A percentile compares a stretch with the other conserved stretches of the same genome.
Evolutionary conservation across 2,329 filamentous ascomycete genomes (phyloP).

Genomic region (Fusarium subglutinans): DNA sequence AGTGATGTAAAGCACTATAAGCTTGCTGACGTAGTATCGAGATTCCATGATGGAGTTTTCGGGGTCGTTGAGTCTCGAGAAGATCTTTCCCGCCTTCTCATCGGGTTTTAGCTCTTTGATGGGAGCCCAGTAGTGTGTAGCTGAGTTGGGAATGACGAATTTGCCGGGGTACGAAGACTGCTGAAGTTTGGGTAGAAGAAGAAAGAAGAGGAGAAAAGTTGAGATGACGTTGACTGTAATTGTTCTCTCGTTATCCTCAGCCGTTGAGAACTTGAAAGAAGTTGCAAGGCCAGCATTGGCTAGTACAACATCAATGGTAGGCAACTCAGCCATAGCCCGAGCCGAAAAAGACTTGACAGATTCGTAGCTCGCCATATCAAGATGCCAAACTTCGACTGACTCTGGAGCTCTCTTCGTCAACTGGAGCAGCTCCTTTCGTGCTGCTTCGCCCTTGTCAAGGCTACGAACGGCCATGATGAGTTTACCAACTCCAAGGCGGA

Average conservation of each 20-base stretch:
- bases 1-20: conserved; percentile 44
- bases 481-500: conserved; percentile 43
- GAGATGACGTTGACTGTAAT: conserved; percentile 49
- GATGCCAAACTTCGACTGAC: conserved; percentile 55
- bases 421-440: conserved; percentile 47
- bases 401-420: background rate
- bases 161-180: conserved; percentile 32
- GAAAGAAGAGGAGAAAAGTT: conserved; percentile 34
- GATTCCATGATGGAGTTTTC: conserved; percentile 40
- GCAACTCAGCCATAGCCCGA: conserved; percentile 39
- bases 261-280: conserved; percentile 41
- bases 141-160: conserved; percentile 38
- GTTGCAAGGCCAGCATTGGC: conserved; percentile 56
- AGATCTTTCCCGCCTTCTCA: conserved; percentile 22
- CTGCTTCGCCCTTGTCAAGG: conserved; percentile 52
- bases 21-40: conserved; percentile 47
- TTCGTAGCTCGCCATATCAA: conserved; percentile 58
- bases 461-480: conserved; percentile 52
- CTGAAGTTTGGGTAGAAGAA: conserved; percentile 36
- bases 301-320: conserved; percentile 55
- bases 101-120: conserved; percentile 35
- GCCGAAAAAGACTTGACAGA: conserved; percentile 54
- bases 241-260: conserved; percentile 59
- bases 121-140: conserved; percentile 40
- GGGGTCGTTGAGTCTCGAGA: conserved; percentile 45